These are phyloP conservation scores for Sphenostylis stenocarpa DNA, from an alignment of 306 rosid species.

Conservation along the genomic window DNA sequence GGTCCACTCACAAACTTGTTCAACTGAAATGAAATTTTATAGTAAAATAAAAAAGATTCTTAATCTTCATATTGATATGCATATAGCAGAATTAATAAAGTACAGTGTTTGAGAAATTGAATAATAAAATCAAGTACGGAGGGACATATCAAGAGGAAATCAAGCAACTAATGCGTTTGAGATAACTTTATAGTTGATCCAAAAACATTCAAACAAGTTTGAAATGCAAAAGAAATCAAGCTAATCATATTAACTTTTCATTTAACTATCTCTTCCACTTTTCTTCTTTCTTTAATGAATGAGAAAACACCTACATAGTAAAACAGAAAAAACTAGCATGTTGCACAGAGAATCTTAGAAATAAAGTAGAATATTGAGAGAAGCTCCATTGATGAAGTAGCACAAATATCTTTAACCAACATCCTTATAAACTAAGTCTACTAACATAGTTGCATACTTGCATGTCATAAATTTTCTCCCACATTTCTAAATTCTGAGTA, in stretches of 20 bases:
- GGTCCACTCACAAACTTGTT: conserved; percentile 96
- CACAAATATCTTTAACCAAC: background rate
- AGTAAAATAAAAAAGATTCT: background rate
- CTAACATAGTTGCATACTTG: background rate
- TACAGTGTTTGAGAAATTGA: background rate
- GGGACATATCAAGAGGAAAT: conserved; percentile 6
- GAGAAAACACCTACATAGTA: background rate
- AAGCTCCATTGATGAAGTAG: background rate
- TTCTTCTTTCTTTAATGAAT: background rate
- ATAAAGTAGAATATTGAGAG: background rate
- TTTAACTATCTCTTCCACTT: conserved; percentile 3
- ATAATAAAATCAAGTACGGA: conserved; percentile 10
- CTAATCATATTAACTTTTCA: conserved; percentile 20
- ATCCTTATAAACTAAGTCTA: background rate
- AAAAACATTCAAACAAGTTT: conserved; percentile 12
- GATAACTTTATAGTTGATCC: conserved; percentile 16
- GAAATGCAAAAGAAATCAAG: conserved; percentile 22
- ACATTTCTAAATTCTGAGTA: background rate
- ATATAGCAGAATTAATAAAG: conserved; percentile 20
- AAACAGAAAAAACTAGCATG: conserved; percentile 14
- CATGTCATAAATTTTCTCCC: background rate
- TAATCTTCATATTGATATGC: conserved; percentile 13
- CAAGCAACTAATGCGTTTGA: conserved; percentile 4
- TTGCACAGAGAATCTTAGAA: background rate
- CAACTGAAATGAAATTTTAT: conserved; percentile 52